Evolutionary conservation across 2,329 filamentous ascomycete species (phyloP), one percentile per base, ranked within the genome.

Genomic region (Ophiostoma piceae): DNA sequence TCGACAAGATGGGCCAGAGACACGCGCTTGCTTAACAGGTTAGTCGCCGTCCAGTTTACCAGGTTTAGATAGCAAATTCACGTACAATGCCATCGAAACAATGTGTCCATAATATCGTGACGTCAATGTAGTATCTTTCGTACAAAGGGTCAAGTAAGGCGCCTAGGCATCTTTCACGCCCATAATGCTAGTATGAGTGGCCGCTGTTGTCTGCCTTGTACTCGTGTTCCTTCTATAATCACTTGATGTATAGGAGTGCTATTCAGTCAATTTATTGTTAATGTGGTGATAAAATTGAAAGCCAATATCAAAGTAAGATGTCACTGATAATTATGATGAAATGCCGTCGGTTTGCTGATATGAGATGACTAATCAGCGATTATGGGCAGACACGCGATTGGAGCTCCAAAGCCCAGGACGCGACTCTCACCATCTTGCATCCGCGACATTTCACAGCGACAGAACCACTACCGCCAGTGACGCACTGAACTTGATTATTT

Each of bases 31-130:
- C 43, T 7, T 47, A 47, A n/a, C 43, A n/a, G 43, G 6, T n/a
- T 47, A 6, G 43, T n/a, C 19, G 16, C 19, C 43, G 43, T 47
- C 43, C 22, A 19, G 29, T 4, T 64, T 32, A 12, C 29, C 19
- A 9, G 60, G 11, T 37, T 37, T 39, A 64, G 60, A 64, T 8
- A 64, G 16, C 32, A 22, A 64, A 64, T 35, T 19, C 16, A 64
- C 60, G 32, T 22, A 37, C n/a, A 64, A n/a, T 64, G 39, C 60
- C 60, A 64, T 64, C 60, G 29, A 64, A n/a, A 29, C 29, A 35
- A 64, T 14, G 7, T n/a, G 22, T 22, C 16, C 60, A 37, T 64
- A 7, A n/a, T 64, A 4, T 62, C n/a, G 32, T 37, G 60, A 64
- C 12, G 32, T 3, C 3, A n/a, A 16, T n/a, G 29, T 37, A 37